Evolutionary conservation across 2,329 filamentous ascomycete species (phyloP).

Genomic region (Daldinia sp.): DNA sequence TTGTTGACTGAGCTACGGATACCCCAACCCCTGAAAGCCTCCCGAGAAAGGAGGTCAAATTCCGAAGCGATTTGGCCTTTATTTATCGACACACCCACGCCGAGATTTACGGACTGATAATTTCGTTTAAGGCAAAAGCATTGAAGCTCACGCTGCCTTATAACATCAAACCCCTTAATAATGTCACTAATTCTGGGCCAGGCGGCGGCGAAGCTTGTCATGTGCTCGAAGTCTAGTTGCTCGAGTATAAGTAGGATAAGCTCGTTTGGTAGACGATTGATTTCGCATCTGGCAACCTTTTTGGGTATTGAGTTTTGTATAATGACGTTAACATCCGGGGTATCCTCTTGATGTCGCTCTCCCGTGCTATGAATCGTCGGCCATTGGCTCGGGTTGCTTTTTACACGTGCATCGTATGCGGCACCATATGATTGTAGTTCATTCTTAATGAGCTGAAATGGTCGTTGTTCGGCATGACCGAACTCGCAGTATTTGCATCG

Average conservation of each 20-base stretch:
- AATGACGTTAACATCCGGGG: neutral
- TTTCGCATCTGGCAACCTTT: slow-evolving; percentile 20
- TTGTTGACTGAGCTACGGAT: slow-evolving; percentile 54
- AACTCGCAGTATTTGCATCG: slow-evolving; percentile 44
- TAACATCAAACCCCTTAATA: slow-evolving; percentile 47
- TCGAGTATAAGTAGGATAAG: slow-evolving; percentile 50
- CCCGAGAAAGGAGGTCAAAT: slow-evolving; percentile 57
- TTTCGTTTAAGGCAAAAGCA: slow-evolving; percentile 57
- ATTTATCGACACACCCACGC: slow-evolving; percentile 51
- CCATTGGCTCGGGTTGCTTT: slow-evolving; percentile 19
- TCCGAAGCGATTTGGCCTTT: slow-evolving; percentile 53
- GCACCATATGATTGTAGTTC: too few relatives aligned
- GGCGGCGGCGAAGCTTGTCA: slow-evolving; percentile 50
- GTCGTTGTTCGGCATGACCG: neutral
- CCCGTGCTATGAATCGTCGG: neutral
- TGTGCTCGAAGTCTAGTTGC: slow-evolving; percentile 48
- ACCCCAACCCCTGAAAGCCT: slow-evolving; percentile 49
- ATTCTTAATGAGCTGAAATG: too few relatives aligned
- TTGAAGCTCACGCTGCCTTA: slow-evolving; percentile 55
- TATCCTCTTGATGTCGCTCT: neutral
- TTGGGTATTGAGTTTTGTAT: neutral
- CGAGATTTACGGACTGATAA: slow-evolving; percentile 51
- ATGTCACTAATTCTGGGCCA: slow-evolving; percentile 49
- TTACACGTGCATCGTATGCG: slow-evolving; percentile 23
- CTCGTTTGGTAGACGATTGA: slow-evolving; percentile 52